Conservation (phyloP, 129 eudicot genomes). For the Silybum marianum region DNA sequence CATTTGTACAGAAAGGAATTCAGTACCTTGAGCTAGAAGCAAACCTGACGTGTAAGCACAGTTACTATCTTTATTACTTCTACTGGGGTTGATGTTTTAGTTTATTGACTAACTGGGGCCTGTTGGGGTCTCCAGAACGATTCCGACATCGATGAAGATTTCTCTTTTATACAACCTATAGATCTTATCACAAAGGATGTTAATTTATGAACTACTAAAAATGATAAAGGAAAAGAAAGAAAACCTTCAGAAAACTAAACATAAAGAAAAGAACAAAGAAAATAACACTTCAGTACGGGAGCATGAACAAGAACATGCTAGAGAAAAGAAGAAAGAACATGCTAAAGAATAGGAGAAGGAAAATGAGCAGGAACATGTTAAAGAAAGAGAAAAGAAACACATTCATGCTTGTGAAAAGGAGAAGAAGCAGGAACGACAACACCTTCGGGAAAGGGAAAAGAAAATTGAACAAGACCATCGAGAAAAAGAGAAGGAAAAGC, state of each 20-base stretch:
- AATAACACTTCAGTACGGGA: too few species aligned
- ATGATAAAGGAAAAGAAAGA: conserved; percentile 81
- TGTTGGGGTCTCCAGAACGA: conserved; percentile 63
- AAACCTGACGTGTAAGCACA: conserved; percentile 69
- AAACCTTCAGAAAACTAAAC: conserved; percentile 40
- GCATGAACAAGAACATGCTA: conserved; percentile 49
- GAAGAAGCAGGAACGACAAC: conserved; percentile 38
- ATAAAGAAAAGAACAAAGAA: conserved; percentile 59
- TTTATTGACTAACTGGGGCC: conserved; percentile 26
- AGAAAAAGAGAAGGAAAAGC: conserved; percentile 63
- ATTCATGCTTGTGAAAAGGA: conserved; percentile 36
- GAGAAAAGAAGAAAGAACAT: conserved; percentile 52
- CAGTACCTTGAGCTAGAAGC: conserved; percentile 93
- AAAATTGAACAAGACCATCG: conserved; percentile 45
- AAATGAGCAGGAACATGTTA: conserved; percentile 44
- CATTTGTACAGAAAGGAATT: conserved; percentile 92
- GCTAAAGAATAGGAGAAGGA: conserved; percentile 46
- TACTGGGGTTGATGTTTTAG: conserved; percentile 7
- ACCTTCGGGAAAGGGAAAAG: conserved; percentile 37
- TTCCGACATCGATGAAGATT: conserved; percentile 82
- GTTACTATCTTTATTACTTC: neutral
- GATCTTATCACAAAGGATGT: conserved; percentile 92
- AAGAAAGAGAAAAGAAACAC: conserved; percentile 37
- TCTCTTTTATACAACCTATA: conserved; percentile 84
- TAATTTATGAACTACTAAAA: conserved; percentile 63